Base-by-base conservation (phyloP, 2,329 filamentous ascomycete species). In the Neonectria faginata region DNA sequence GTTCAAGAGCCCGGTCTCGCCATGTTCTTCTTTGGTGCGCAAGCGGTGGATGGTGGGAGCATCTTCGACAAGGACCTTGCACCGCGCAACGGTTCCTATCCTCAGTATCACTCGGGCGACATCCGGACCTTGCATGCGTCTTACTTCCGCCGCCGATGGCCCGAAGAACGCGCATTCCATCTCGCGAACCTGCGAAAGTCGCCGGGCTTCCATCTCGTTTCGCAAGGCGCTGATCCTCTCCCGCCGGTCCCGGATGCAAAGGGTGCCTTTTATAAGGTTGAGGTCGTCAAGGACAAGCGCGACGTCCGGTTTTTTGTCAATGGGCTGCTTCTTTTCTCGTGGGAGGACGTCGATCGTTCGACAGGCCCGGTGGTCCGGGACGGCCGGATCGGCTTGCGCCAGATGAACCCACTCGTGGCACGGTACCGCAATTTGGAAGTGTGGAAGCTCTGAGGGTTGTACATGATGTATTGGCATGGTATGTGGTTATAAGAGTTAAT, bases 91-190 rank as follows among this genome's bases (percentile, higher is more conserved):
- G 70, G 70, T 0, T 67, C 70, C 5, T 73, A 73, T 52, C 60
- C 70, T 2, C 70, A 73, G 9, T 73, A 73, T 18, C 70, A 73
- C 55, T 73, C 70, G 0, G 50, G 70, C 54, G 70, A 73, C 7
- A 73, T 73, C 0, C 68, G 64, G 1, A 73, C 70, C 27, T 29
- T 73, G 1, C 70, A 73, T 8, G 67, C 67, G 2, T 73, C 70
- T 3, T 73, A 73, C 31, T 73, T 73, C 12, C 70, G 70, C 5
- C 70, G 70, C 4, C 64, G 70, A 29, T 73, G 70, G 70, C 68
- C 68, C 1, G 70, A 72, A 5, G 70, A 73, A 60, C 52, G 70
- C 2, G 70, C 67, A 0, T 73, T 73, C 5, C 68, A 70, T 20
- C 60, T 73, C 0, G 70, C 70, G 8, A 73, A 73, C 5, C 59